These are phyloP conservation scores for Ophiocytium majus DNA, from an alignment of 352 stramenopile genomes.

Conservation along the genomic window DNA sequence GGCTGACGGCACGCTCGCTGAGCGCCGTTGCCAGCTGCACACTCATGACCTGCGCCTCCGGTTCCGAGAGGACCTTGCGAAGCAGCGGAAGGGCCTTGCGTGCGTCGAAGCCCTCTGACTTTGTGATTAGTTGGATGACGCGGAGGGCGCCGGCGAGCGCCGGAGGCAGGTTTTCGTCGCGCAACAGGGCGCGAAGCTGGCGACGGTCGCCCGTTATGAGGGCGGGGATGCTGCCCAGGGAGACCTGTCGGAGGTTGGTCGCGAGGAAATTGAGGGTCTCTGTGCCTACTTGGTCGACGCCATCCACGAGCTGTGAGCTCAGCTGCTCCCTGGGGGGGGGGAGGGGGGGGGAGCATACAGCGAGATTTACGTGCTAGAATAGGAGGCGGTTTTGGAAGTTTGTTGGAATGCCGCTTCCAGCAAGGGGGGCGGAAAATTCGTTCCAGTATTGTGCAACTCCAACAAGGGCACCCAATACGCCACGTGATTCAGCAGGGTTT, in stretches of 20 bases:
- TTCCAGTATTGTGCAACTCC: too few relatives aligned
- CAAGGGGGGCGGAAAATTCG: too few relatives aligned
- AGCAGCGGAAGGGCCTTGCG: conserved; percentile 45
- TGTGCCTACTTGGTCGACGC: conserved; percentile 46
- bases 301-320: conserved; percentile 43
- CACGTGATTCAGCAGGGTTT: too few relatives aligned
- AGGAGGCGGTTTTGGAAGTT: too few relatives aligned
- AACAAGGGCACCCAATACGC: not conserved
- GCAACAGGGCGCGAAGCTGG: conserved; percentile 25
- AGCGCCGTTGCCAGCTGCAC: conserved; percentile 49
- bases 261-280: conserved; percentile 37
- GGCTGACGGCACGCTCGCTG: conserved; percentile 50
- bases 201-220: conserved; percentile 34
- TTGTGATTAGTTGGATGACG: conserved; percentile 30
- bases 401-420: too few relatives aligned
- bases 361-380: too few relatives aligned
- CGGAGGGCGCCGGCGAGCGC: conserved; percentile 31
- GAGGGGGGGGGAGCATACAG: too few relatives aligned
- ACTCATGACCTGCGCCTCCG: conserved; percentile 53
- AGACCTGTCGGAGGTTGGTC: conserved; percentile 48
- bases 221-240: conserved; percentile 28
- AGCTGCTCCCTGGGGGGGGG: conserved; percentile 28
- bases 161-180: conserved; percentile 27
- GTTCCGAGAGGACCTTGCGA: conserved; percentile 48
- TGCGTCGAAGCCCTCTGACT: conserved; percentile 32